A percentile compares a stretch with the other conserved stretches of the same genome.
Evolutionary conservation across 2,329 filamentous ascomycete genomes (phyloP).

Genomic region (Aspergillus ibericus): DNA sequence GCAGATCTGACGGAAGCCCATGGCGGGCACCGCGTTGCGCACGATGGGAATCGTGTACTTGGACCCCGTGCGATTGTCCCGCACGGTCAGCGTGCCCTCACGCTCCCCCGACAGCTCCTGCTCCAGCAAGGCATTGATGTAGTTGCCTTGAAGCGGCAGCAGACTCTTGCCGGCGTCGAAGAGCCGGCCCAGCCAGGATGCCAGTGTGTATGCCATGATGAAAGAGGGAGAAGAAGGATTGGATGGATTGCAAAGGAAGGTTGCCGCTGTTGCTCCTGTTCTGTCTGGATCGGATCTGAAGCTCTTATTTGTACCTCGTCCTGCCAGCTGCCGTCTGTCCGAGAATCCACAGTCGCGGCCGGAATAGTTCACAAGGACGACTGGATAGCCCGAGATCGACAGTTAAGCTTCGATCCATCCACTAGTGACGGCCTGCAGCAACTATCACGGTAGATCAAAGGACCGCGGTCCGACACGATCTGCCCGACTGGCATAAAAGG

Average conservation of each 20-base stretch:
- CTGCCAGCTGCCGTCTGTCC: neutral
- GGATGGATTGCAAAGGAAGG: neutral
- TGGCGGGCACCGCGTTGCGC: neutral
- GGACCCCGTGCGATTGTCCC: neutral
- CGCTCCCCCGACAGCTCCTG: neutral
- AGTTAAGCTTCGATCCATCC: neutral
- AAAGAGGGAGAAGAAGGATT: neutral
- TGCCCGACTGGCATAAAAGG: slow-evolving; percentile 1
- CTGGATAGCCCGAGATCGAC: neutral
- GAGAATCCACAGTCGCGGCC: neutral
- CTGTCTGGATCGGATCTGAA: neutral
- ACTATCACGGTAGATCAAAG: neutral
- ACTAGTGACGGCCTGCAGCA: neutral
- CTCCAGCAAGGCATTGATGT: neutral
- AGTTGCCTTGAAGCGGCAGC: neutral
- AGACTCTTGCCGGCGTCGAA: neutral
- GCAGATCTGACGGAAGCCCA: neutral
- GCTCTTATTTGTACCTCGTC: neutral
- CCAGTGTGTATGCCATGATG: neutral
- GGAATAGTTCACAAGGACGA: neutral
- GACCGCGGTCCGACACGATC: neutral
- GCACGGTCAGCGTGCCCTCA: slow-evolving; percentile 1
- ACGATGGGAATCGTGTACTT: neutral
- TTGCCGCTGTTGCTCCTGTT: neutral
- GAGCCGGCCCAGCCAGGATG: neutral